Evolutionary conservation across 176 grass and related monocot genomes (phyloP).

Genomic region (Calamus simplicifolius): DNA sequence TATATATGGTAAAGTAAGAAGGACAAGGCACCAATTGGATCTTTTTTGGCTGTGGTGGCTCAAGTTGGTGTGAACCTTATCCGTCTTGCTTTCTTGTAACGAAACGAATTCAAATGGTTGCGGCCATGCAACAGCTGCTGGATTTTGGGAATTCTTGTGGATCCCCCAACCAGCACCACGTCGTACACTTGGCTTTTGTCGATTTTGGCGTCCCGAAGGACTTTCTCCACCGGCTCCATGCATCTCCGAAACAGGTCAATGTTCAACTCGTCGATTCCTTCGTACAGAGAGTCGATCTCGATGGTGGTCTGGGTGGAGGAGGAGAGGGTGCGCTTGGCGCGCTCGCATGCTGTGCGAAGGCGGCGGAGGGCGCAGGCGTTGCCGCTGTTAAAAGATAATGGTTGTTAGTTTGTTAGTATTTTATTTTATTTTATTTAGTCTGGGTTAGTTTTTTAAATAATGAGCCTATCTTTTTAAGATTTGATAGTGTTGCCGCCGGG

Average conservation of each 20-base stretch:
- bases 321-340: conserved; percentile 15
- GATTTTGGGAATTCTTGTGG: conserved; percentile 12
- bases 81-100: too few species aligned
- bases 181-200: conserved; percentile 24
- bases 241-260: conserved; percentile 15
- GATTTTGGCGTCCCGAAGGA: conserved; percentile 14
- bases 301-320: conserved; percentile 20
- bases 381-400: too few species aligned
- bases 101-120: too few species aligned
- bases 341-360: conserved; percentile 17
- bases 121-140: not conserved
- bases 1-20: too few species aligned
- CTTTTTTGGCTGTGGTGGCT: too few species aligned
- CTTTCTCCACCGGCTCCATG: conserved; percentile 20
- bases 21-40: too few species aligned
- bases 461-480: too few species aligned
- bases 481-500: too few species aligned
- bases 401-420: too few species aligned
- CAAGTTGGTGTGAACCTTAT: too few species aligned
- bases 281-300: conserved; percentile 9
- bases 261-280: conserved; percentile 19
- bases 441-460: too few species aligned
- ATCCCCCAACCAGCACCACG: conserved; percentile 19
- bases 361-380: conserved; percentile 19
- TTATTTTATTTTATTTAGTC: too few species aligned